These are phyloP conservation scores for Achaetomiella virescens DNA, from an alignment of 495 filamentous ascomycete genomes.

Conservation along the genomic window DNA sequence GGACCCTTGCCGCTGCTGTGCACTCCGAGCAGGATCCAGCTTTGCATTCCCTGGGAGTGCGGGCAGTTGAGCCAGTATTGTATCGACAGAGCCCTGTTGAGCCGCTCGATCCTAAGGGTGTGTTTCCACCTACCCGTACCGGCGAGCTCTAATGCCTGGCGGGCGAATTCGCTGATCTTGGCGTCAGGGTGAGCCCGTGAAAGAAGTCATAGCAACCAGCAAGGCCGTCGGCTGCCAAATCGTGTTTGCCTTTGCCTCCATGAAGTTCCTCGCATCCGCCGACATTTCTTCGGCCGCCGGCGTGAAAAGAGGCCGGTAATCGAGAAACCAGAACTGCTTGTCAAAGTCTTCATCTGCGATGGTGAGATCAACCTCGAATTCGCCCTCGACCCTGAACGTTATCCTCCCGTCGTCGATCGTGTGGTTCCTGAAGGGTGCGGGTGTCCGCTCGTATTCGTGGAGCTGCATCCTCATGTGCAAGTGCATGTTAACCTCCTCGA, in stretches of 20 bases:
- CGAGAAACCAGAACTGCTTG: conserved; percentile 86
- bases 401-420: conserved; percentile 71
- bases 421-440: conserved; percentile 64
- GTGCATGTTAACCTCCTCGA: conserved; percentile 75
- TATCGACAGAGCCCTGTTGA: conserved; percentile 72
- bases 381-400: conserved; percentile 73
- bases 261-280: conserved; percentile 49
- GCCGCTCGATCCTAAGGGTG: conserved; percentile 62
- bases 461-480: conserved; percentile 74
- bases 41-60: conserved; percentile 55
- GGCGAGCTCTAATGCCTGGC: conserved; percentile 65
- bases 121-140: conserved; percentile 63
- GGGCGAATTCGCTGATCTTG: conserved; percentile 72
- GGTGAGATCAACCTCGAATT: conserved; percentile 90
- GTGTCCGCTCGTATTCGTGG: conserved; percentile 71
- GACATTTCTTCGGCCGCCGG: conserved; percentile 58
- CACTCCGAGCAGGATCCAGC: conserved; percentile 85
- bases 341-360: conserved; percentile 73
- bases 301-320: conserved; percentile 76
- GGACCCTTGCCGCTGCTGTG: conserved; percentile 56
- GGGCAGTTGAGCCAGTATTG: conserved; percentile 78
- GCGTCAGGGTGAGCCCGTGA: conserved; percentile 81
- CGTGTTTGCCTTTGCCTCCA: conserved; percentile 67
- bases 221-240: conserved; percentile 60
- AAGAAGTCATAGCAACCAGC: conserved; percentile 74